Evolutionary conservation across 2,329 filamentous ascomycete genomes (phyloP), one percentile per base, ranked within the genome.

Genomic region (Colletotrichum sp.): DNA sequence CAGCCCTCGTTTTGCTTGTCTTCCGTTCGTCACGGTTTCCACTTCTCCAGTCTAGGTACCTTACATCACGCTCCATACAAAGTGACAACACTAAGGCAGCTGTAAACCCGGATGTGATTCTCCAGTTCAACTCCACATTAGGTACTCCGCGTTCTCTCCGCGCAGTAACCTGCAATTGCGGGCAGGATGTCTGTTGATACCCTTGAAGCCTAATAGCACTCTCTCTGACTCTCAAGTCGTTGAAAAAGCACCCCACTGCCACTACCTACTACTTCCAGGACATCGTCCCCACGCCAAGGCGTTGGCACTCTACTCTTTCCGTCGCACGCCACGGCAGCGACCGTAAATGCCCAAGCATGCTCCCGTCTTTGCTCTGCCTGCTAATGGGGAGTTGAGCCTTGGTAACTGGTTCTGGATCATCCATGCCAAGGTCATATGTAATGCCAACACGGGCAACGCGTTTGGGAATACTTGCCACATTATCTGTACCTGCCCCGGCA

Each of bases 71-170:
- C 43, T 21, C 18, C n/a, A 48, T 21, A 52, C n/a, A 63, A 34
- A 24, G 30, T 36, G 6, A 21, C 43, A 21, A 34, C 32, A 34
- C 32, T 13, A 52, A 52, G 43, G n/a, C n/a, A n/a, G 8, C n/a
- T 13, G 13, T 64, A 16, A 21, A 24, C n/a, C 18, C 21, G 32
- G 34, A 39, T 18, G 36, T 39, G 16, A 28, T 68, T 61, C 52
- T 28, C 48, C 36, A 28, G n/a, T 26, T 39, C 34, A 39, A 57
- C 60, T 66, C 61, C 52, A 71, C 52, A 48, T 61, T 61, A 6
- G 8, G 39, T n/a, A 30, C 52, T 67, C 68, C 52, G 72, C 68
- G 72, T 66, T 65, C 39, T 68, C 72, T 74, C 67, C 34, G 67
- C 71, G 10, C 8, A 7, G 52, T 36, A 55, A 43, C 12, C 36